Evolutionary conservation across 2,329 filamentous ascomycete species (phyloP).

Genomic region (Pyrenophora graminea): DNA sequence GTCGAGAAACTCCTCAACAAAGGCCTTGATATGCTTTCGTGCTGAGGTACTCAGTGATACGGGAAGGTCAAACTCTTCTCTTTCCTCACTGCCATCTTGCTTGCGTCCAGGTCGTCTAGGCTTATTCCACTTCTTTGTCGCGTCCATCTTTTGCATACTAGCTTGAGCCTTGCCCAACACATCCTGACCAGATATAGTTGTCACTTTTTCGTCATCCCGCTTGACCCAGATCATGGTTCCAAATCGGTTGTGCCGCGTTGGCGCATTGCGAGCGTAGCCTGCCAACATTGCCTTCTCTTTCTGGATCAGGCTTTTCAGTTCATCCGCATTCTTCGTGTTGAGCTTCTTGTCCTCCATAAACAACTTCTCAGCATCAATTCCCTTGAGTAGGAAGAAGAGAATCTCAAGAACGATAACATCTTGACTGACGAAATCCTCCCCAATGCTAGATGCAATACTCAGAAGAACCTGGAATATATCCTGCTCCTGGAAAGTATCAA

Average conservation of each 20-base stretch:
- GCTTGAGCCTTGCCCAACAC: constrained; percentile 73
- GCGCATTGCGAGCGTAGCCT: constrained; percentile 74
- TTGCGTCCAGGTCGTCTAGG: constrained; percentile 60
- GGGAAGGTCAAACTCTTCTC: constrained; percentile 72
- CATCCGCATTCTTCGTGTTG: constrained; percentile 69
- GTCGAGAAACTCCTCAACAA: constrained; percentile 92
- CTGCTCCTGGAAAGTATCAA: constrained; percentile 87
- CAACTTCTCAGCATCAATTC: constrained; percentile 79
- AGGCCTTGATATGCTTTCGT: constrained; percentile 75
- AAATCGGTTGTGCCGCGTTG: constrained; percentile 89
- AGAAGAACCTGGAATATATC: constrained; percentile 86
- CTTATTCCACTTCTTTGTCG: constrained; percentile 85
- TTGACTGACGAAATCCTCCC: constrained; percentile 87
- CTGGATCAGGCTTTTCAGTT: constrained; percentile 73
- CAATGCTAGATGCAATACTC: constrained; percentile 88
- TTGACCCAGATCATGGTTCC: constrained; percentile 98
- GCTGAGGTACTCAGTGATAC: constrained; percentile 72
- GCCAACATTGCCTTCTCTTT: constrained; percentile 85
- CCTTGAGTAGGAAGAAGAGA: constrained; percentile 89
- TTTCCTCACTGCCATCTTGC: constrained; percentile 44
- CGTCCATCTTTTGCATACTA: constrained; percentile 86
- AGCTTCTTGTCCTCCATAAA: constrained; percentile 81
- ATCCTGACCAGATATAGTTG: constrained; percentile 86
- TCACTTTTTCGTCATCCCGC: constrained; percentile 79
- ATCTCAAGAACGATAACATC: constrained; percentile 90